phyloP scores from a whole-genome alignment of 208 protist species.

The Trypanosoma conorhini region DNA sequence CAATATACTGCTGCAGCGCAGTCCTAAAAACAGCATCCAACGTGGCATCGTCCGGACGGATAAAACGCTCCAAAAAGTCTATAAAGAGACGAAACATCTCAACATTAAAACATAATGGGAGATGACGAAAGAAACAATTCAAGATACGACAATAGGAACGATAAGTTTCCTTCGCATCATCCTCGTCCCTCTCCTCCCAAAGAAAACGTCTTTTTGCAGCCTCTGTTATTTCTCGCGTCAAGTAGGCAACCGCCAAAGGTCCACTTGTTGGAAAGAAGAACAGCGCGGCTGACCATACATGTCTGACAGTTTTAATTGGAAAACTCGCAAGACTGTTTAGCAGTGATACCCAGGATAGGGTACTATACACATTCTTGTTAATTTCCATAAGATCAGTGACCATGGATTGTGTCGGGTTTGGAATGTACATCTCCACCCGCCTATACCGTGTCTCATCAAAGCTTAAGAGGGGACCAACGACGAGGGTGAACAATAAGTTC shows the following conservation, averaged over 20 bases:
- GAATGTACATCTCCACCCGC: slow-evolving; percentile 39
- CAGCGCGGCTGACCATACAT: slow-evolving; percentile 68
- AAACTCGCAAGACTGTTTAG: slow-evolving; percentile 60
- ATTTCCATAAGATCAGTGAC: slow-evolving; percentile 40
- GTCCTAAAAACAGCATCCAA: slow-evolving; percentile 62
- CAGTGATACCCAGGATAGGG: slow-evolving; percentile 64
- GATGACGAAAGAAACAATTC: slow-evolving; percentile 81
- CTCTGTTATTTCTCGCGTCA: slow-evolving; percentile 59
- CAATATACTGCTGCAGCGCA: slow-evolving; percentile 66
- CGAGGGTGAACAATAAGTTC: slow-evolving; percentile 68
- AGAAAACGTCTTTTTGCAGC: slow-evolving; percentile 36
- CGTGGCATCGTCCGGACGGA: slow-evolving; percentile 52
- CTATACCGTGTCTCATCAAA: slow-evolving; percentile 30
- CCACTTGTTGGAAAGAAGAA: slow-evolving; percentile 76
- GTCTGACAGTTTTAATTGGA: slow-evolving; percentile 62
- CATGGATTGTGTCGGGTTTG: slow-evolving; percentile 65
- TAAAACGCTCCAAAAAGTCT: slow-evolving; percentile 56
- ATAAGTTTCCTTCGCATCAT: slow-evolving; percentile 62
- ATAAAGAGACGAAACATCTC: slow-evolving; percentile 81
- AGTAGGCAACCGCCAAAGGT: slow-evolving; percentile 51
- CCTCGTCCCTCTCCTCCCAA: slow-evolving; percentile 53
- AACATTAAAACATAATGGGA: slow-evolving; percentile 67
- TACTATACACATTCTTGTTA: slow-evolving; percentile 58
- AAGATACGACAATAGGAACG: slow-evolving; percentile 64
- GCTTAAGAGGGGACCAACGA: slow-evolving; percentile 33